Conservation (phyloP, 2,329 filamentous ascomycete species). For the Anthostomella pinea region DNA sequence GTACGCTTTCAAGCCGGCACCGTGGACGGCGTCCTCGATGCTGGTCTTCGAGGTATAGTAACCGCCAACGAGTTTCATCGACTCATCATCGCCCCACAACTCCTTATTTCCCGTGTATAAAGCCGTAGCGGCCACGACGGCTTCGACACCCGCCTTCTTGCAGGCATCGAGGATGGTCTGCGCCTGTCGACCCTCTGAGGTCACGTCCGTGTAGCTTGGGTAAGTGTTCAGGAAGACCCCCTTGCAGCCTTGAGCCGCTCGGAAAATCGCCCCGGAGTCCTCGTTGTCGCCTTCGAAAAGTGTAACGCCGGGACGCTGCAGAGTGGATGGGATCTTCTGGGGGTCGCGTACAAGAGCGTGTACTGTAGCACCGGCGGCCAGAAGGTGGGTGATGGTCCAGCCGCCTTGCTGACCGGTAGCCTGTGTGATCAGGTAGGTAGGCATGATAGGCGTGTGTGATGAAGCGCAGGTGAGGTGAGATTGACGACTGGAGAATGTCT, state of each 20-base stretch:
- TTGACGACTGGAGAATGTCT: too few relatives aligned
- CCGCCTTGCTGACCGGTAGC: slow-evolving; percentile 34
- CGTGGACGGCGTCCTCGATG: slow-evolving; percentile 34
- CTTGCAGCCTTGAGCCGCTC: slow-evolving; percentile 33
- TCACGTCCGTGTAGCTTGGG: slow-evolving; percentile 18
- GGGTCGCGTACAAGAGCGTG: slow-evolving; percentile 37
- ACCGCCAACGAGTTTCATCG: slow-evolving; percentile 12
- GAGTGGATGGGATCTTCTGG: slow-evolving; percentile 25
- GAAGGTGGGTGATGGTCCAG: slow-evolving; percentile 31
- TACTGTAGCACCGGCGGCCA: slow-evolving; percentile 32
- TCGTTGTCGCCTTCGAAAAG: slow-evolving; percentile 36
- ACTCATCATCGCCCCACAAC: slow-evolving; percentile 23
- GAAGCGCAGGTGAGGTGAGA: too few relatives aligned
- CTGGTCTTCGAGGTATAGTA: slow-evolving; percentile 39
- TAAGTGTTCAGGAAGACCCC: slow-evolving; percentile 27
- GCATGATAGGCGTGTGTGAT: too few relatives aligned
- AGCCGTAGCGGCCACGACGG: slow-evolving; percentile 27
- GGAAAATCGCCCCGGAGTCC: slow-evolving; percentile 29
- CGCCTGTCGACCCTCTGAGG: slow-evolving; percentile 30
- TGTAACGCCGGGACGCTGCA: slow-evolving; percentile 27
- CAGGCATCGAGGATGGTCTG: slow-evolving; percentile 31
- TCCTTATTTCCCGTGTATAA: slow-evolving; percentile 15
- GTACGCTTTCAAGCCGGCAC: slow-evolving; percentile 28
- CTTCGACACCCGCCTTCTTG: slow-evolving; percentile 31
- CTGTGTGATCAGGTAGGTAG: slow-evolving; percentile 35